These are phyloP conservation scores for Atractiella rhizophila DNA, from an alignment of 768 basidiomycete species.

Conservation along the genomic window DNA sequence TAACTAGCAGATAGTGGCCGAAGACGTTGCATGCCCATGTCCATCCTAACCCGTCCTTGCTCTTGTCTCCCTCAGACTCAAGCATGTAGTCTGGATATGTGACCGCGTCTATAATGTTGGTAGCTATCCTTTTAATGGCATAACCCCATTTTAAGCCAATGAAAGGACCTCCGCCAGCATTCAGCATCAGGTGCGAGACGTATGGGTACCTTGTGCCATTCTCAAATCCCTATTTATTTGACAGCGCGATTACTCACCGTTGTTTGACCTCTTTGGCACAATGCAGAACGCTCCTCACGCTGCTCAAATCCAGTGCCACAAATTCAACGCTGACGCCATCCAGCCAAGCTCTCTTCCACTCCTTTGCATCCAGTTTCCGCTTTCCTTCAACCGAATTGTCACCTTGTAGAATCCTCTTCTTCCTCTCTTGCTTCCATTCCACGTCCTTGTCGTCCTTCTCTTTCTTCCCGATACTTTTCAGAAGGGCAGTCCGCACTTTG, in stretches of 20 bases:
- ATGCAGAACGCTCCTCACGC: not conserved
- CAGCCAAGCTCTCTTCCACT: not conserved
- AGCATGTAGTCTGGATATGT: not conserved
- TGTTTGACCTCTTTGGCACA: not conserved
- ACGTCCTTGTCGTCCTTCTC: not conserved
- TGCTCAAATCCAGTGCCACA: not conserved
- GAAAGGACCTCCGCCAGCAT: constrained; percentile 3
- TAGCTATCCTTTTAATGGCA: not conserved
- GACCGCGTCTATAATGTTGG: not conserved
- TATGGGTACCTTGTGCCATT: not conserved
- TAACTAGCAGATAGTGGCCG: constrained; percentile 1
- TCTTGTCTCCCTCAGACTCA: not conserved
- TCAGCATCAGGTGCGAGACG: not conserved
- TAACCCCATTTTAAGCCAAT: not conserved
- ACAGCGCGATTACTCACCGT: not conserved
- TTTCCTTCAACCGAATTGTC: not conserved
- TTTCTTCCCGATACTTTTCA: not conserved
- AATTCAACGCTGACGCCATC: not conserved
- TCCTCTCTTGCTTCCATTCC: not conserved
- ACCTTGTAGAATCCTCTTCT: not conserved
- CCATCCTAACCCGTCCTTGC: not conserved
- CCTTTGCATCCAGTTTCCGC: not conserved
- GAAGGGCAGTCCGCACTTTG: not conserved
- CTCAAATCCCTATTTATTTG: not conserved
- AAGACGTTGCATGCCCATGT: constrained; percentile 1